Conservation (phyloP, 345 rosid species). For the Atalantia buxifolia region DNA sequence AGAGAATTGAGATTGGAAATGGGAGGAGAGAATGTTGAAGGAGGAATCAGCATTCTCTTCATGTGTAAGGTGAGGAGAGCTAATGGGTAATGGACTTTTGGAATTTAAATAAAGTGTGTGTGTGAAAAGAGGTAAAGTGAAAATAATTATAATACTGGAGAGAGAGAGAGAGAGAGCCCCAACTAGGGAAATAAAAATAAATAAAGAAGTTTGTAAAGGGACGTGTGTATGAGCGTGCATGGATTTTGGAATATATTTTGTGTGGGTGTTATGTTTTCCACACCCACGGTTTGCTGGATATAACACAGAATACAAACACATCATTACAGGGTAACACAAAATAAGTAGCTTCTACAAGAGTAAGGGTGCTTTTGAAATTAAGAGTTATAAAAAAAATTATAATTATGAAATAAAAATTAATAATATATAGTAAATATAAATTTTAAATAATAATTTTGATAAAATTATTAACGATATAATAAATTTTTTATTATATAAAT, state of each 20-base stretch:
- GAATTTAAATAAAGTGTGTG: slow-evolving; percentile 9
- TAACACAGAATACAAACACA: neutral
- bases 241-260: slow-evolving; percentile 12
- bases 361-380: too few species aligned
- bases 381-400: too few species aligned
- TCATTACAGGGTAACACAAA: neutral
- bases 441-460: too few species aligned
- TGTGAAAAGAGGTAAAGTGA: slow-evolving; percentile 10
- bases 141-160: neutral
- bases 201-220: neutral
- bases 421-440: too few species aligned
- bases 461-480: too few species aligned
- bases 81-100: slow-evolving; percentile 15
- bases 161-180: neutral
- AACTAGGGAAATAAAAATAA: neutral
- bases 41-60: slow-evolving; percentile 42
- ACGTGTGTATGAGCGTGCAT: slow-evolving; percentile 28
- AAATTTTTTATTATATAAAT: too few species aligned
- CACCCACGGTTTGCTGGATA: neutral
- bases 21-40: slow-evolving; percentile 39
- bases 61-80: neutral
- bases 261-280: neutral
- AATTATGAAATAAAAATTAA: too few species aligned
- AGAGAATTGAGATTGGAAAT: slow-evolving; percentile 30
- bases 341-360: neutral